phyloP scores from a whole-genome alignment of 192 early-diverging fungal genomes.

The Coemansia sp. region DNA sequence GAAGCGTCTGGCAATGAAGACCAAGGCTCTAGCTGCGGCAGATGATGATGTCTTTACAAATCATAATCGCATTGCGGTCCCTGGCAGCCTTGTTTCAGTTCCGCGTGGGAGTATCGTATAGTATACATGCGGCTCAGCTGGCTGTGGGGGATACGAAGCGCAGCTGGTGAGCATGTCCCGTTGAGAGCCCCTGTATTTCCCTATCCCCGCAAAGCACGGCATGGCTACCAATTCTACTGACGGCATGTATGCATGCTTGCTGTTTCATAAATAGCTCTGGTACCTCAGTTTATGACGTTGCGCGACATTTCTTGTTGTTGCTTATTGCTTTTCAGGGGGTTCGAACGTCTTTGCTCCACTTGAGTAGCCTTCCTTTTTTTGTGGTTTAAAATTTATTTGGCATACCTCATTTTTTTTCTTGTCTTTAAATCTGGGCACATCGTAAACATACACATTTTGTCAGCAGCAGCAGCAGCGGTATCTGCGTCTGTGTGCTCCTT shows the following conservation, averaged over 20 bases:
- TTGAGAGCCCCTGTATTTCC: background rate
- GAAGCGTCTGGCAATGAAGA: background rate
- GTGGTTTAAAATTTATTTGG: background rate
- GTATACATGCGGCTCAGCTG: background rate
- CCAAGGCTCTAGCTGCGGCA: conserved; percentile 2
- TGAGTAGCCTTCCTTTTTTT: background rate
- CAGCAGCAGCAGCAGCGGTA: background rate
- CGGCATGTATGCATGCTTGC: background rate
- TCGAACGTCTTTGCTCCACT: background rate
- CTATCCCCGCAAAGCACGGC: background rate
- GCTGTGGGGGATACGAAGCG: background rate
- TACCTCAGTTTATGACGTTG: background rate
- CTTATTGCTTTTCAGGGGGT: background rate
- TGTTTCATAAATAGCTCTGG: background rate
- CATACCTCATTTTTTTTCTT: background rate
- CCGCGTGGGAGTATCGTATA: background rate
- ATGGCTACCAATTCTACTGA: background rate
- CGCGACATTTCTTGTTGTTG: background rate
- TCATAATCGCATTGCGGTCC: background rate
- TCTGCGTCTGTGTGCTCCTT: background rate
- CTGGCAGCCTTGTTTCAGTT: background rate
- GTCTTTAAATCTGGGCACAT: background rate
- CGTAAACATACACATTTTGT: background rate
- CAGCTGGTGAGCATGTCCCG: too few relatives aligned
- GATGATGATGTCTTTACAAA: conserved; percentile 2